phyloP scores from a whole-genome alignment of 1,284 basidiomycete species.

The Cutaneotrichosporon sp. region DNA sequence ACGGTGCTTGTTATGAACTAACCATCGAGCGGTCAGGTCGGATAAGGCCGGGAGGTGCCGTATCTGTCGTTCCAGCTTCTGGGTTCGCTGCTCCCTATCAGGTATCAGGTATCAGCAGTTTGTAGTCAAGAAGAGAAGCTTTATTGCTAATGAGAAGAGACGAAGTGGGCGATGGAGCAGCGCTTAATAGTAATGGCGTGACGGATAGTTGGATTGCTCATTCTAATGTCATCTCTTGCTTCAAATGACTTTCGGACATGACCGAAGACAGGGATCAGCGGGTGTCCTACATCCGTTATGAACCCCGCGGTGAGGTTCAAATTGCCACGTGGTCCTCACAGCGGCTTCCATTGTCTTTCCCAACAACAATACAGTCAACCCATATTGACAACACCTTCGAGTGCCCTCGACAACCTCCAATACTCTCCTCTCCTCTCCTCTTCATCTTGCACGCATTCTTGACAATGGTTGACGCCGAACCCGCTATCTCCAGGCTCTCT shows the following conservation, averaged over 20 bases:
- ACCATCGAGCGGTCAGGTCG: background rate
- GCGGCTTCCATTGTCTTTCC: too few species aligned
- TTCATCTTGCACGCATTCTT: background rate
- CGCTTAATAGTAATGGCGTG: background rate
- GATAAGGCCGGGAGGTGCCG: background rate
- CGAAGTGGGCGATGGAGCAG: slow-evolving; percentile 2
- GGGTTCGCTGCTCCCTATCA: background rate
- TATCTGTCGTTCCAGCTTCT: background rate
- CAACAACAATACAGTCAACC: too few species aligned
- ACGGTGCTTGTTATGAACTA: background rate
- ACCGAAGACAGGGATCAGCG: too few species aligned
- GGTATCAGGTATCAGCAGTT: background rate
- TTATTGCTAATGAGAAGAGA: background rate
- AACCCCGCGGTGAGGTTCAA: too few species aligned
- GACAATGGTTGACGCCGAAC: background rate
- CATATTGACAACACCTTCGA: too few species aligned
- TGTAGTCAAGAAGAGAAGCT: background rate
- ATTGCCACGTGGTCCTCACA: too few species aligned
- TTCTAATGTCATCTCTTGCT: too few species aligned
- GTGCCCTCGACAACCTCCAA: background rate
- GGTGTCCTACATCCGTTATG: too few species aligned
- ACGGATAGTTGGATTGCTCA: background rate
- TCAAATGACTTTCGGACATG: too few species aligned
- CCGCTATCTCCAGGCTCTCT: background rate
- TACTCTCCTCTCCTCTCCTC: background rate